Evolutionary conservation across 2,329 filamentous ascomycete genomes (phyloP).

Genomic region (Aspergillus transmontanensis): DNA sequence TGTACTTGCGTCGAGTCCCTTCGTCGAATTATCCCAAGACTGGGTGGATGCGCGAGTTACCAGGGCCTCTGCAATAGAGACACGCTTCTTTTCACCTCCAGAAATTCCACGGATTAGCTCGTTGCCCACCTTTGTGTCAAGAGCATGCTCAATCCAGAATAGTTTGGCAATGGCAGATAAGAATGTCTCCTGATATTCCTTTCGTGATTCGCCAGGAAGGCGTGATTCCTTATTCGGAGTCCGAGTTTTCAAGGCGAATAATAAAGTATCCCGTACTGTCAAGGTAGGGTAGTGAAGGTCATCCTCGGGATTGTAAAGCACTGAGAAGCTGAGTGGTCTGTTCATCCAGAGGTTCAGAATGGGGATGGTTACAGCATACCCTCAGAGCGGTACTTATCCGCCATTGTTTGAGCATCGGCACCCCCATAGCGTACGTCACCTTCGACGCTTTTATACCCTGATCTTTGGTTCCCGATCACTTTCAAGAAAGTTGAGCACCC

Average conservation of each 20-base stretch:
- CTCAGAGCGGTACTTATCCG: conserved; percentile 73
- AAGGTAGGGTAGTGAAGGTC: conserved; percentile 84
- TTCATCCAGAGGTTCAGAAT: not conserved
- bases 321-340: not conserved
- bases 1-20: conserved; percentile 69
- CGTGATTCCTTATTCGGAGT: conserved; percentile 70
- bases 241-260: conserved; percentile 83
- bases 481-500: conserved; percentile 72
- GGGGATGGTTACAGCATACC: conserved; percentile 46
- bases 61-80: conserved; percentile 83
- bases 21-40: conserved; percentile 75
- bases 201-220: conserved; percentile 70
- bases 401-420: conserved; percentile 70
- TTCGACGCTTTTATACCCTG: conserved; percentile 61
- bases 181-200: conserved; percentile 75
- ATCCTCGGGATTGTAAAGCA: conserved; percentile 79
- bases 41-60: conserved; percentile 71
- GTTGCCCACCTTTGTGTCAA: conserved; percentile 82
- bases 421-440: conserved; percentile 79
- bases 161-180: conserved; percentile 77
- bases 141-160: conserved; percentile 92
- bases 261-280: conserved; percentile 83
- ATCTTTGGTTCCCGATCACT: conserved; percentile 67
- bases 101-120: conserved; percentile 78
- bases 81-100: conserved; percentile 77